Percentiles rank a stretch among this genome's conserved stretches.
These are phyloP conservation scores for Vigna angularis DNA, from an alignment of 306 rosid genomes.

Conservation along the genomic window DNA sequence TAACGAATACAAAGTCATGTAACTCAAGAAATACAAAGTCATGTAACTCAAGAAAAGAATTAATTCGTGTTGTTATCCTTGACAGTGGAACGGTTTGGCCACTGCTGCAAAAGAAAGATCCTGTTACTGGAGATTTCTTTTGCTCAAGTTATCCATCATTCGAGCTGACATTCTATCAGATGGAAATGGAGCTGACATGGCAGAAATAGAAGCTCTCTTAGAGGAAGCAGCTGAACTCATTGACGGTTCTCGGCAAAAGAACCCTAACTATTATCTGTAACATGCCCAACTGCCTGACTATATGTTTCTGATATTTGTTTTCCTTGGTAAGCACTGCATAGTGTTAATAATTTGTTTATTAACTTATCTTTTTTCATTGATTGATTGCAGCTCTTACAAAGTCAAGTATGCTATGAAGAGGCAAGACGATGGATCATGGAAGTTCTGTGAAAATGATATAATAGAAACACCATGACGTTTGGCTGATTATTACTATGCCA, in stretches of 20 bases:
- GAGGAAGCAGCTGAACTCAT: conserved; percentile 99
- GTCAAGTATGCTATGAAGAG: conserved; percentile 78
- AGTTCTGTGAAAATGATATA: conserved; percentile 80
- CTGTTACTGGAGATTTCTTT: conserved; percentile 91
- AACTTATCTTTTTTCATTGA: conserved; percentile 33
- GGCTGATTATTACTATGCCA: conserved; percentile 42
- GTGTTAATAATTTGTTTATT: neutral
- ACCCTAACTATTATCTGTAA: conserved; percentile 91
- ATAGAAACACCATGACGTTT: conserved; percentile 52
- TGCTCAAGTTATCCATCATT: conserved; percentile 79
- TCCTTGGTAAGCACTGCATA: neutral
- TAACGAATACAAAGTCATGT: conserved; percentile 25
- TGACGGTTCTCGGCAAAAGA: conserved; percentile 64
- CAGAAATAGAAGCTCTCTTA: conserved; percentile 81
- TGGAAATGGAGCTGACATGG: conserved; percentile 68
- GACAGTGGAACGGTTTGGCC: conserved; percentile 92
- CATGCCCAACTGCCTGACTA: conserved; percentile 20
- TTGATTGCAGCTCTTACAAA: conserved; percentile 78
- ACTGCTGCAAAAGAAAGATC: conserved; percentile 79
- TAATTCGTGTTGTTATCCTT: conserved; percentile 44
- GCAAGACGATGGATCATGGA: conserved; percentile 95
- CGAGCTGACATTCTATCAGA: conserved; percentile 83
- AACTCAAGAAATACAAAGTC: conserved; percentile 22
- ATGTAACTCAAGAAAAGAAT: conserved; percentile 1
- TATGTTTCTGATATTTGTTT: neutral